Evolutionary conservation across 164 flowering plant genomes (phyloP), one percentile per base, ranked within the genome.

Genomic region (Malania oleifera): DNA sequence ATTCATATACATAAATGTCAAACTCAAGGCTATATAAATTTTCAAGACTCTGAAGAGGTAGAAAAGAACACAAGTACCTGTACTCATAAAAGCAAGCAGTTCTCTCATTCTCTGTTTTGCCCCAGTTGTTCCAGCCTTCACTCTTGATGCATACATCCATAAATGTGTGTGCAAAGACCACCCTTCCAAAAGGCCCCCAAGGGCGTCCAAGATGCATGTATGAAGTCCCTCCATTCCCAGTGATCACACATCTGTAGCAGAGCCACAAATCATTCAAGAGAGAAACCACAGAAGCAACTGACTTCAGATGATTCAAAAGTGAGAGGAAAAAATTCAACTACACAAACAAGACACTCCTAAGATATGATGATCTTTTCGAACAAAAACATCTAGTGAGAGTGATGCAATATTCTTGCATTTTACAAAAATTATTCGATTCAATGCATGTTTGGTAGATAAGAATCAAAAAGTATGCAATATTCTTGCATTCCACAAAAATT

Each of bases 151-250:
- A 93, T 11, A 75, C 73, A 72, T 90, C 99, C 84, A 90, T 88
- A 60, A 74, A 86, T 37, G 92, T 84, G 78, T 83, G 73, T 34
- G 88, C 91, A 73, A 73, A 90, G 22, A 93, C 84, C 64, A 93
- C 99, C 66, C 95, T 79, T 68, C 92, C 97, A 69, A 84, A 93
- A 24, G 97, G 95, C 52, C 97, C 99, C 97, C 99, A 93, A 38
- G 97, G 97, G 41, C 99, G 78, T 41, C 99, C 99, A 25, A 93
- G 95, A 76, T 77, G 67, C 25, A 70, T 13, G 63, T 93, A 90
- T 20, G 80, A 64, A 59, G 72, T 31, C 44, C 78, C 80, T 17
- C 99, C 97, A 74, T 80, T 86, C 52, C 99, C 97, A 35, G 99
- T 90, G 49, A 93, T 88, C 46, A 86, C 89, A 70, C 99, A 93